Base-by-base conservation (phyloP, 139 green algal species). In the Asterochloris sp. region DNA sequence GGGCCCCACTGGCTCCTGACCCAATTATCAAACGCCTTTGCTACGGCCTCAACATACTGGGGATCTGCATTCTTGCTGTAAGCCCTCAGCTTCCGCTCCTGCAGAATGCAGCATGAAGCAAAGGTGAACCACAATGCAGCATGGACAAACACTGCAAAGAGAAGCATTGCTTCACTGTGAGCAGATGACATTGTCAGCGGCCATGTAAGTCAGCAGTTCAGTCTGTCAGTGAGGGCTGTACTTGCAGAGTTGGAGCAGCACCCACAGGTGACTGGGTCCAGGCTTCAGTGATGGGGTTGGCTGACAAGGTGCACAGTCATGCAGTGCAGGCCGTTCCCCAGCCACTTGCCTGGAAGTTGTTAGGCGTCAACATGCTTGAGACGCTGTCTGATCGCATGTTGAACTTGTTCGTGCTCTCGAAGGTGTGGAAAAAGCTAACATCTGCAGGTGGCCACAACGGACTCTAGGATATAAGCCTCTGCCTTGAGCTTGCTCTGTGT, bases 391-490 rank as follows among this genome's bases (percentile, higher is more conserved):
- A 75, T 16, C 78, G 74, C 69, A 92, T 79, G 83, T 81, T 76
- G 81, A 84, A 82, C 77, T 88, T 89, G 27, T 89, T 28, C 8
- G 64, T 83, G 54, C 73, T 79, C 75, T 89, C 82, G n/a, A 86
- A 79, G 15, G 83, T 76, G 73, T 94, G 81, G 79, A 92, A 94
- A 79, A 94, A 94, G 74, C 83, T 85, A 23, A 96, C 92, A 19
- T 80, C 75, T 54, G 38, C 38, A 54, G 14, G 12, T 28, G 12
- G 26, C n/a, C 16, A 26, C 13, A 26, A 73, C 67, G 4, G 21
- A 73, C 67, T 27, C 67, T 27, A 2, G 2, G 21, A 4, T 8
- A 73, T 24, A 73, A 24, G 67, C 67, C 21, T 27, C n/a, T 4
- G 67, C 21, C 4, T 10, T 2, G 38, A 10, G 38, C 38, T 10